A percentile compares a stretch with the other conserved stretches of the same genome.
These are phyloP conservation scores for Cyclotella atomus DNA, from an alignment of 108 stramenopile genomes.

Conservation along the genomic window DNA sequence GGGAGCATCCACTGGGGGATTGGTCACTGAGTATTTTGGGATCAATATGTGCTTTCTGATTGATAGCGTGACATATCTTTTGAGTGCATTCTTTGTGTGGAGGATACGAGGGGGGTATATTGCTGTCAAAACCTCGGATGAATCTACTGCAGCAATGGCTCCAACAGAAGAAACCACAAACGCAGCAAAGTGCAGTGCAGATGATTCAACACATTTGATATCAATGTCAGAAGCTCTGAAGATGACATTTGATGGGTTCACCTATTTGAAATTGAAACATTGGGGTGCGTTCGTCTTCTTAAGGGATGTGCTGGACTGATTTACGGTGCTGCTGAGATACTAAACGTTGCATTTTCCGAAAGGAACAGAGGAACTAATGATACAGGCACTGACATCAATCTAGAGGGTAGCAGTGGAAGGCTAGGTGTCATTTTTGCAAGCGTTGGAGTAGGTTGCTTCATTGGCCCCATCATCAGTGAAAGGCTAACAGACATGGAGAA, in stretches of 20 bases:
- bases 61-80: constrained; percentile 54
- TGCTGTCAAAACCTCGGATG: constrained; percentile 3
- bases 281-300: constrained; percentile 64
- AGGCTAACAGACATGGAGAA: constrained; percentile 51
- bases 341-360: constrained; percentile 72
- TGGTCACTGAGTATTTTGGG: constrained; percentile 53
- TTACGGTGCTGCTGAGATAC: constrained; percentile 61
- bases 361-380: constrained; percentile 17
- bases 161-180: background rate
- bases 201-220: constrained; percentile 11
- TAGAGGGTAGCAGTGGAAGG: constrained; percentile 31
- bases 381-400: constrained; percentile 5
- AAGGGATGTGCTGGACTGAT: constrained; percentile 56
- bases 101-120: constrained; percentile 26
- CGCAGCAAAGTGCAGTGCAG: background rate
- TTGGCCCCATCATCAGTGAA: constrained; percentile 63
- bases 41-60: constrained; percentile 60
- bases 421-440: constrained; percentile 66
- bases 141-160: background rate
- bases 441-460: constrained; percentile 69
- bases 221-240: constrained; percentile 12
- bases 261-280: constrained; percentile 52
- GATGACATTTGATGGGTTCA: constrained; percentile 54
- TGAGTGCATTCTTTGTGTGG: constrained; percentile 58
- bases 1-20: constrained; percentile 61